Percentiles rank a stretch among this genome's conserved stretches.
phyloP scores from a whole-genome alignment of 1,284 basidiomycete genomes.

The Naganishia liquefaciens region DNA sequence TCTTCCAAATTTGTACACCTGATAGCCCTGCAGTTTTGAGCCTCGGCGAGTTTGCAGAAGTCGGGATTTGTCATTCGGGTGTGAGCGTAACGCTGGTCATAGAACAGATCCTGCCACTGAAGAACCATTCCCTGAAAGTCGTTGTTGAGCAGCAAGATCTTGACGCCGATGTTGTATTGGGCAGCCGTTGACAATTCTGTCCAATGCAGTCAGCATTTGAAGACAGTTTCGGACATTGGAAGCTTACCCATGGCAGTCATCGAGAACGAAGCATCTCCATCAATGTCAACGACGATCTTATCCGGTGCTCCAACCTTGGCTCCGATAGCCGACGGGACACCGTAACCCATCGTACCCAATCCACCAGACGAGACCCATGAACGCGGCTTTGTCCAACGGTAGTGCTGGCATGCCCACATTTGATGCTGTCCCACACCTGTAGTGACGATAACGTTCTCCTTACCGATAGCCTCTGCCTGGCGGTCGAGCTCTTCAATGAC shows the following conservation, averaged over 20 bases:
- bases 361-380: conserved; percentile 96
- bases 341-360: conserved; percentile 97
- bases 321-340: conserved; percentile 88
- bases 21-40: conserved; percentile 91
- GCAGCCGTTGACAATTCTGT: conserved; percentile 80
- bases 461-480: conserved; percentile 64
- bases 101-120: conserved; percentile 99
- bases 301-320: conserved; percentile 94
- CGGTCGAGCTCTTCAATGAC: conserved; percentile 87
- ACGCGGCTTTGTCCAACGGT: conserved; percentile 82
- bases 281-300: conserved; percentile 93
- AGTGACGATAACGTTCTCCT: conserved; percentile 83
- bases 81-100: conserved; percentile 90
- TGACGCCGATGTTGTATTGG: conserved; percentile 90
- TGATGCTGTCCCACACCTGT: conserved; percentile 99
- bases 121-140: conserved; percentile 98
- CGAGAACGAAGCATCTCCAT: conserved; percentile 95
- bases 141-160: conserved; percentile 82
- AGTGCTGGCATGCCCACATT: conserved; percentile 98
- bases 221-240: too few relatives aligned
- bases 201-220: neutral
- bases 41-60: conserved; percentile 80
- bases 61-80: conserved; percentile 93
- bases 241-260: conserved; percentile 90
- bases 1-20: conserved; percentile 71